Base-by-base conservation (phyloP, 345 rosid species). In the Lepidium africanum region DNA sequence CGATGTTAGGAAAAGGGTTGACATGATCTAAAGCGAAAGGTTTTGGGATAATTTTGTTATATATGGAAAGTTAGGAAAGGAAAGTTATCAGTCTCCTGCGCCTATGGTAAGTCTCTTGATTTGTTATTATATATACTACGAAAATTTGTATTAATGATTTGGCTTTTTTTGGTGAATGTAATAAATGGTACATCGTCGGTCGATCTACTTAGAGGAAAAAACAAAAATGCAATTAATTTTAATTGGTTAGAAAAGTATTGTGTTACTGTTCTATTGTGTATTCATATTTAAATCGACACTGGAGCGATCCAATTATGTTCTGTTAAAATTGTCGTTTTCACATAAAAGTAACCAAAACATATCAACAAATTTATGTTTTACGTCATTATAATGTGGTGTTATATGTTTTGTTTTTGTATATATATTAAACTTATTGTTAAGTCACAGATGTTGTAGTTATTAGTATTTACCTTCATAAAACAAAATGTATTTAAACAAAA, bases 181-280 rank as follows among this genome's bases (percentile, higher is more conserved):
- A 42, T 73, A 41, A 73, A 66, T 66, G 72, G 59, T 50, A 23
- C 59, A 13, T 59, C 32, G 77, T 66, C 67, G 77, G 77, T 66
- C 13, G 16, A 59, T 41, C 67, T 21, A 65, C 52, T 40, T 48
- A n/a, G 10, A 33, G 41, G 61, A 17, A 65, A 30, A 0, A 49
- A 16, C 15, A 49, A 66, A n/a, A 59, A 59, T 48, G 35, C 43
- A 39, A 58, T 8, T 47, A 50, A 9, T 6, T 59, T 58, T 16
- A 39, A 50, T 49, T 10, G 11, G 64, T 55, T 30, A 53, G 21
- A 30, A 32, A 11, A 2, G 15, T 13, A 10, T 11, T 33, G 43
- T 17, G 37, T 50, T 49, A 35, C n/a, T 49, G 3, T 48, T 63
- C n/a, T 49, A 1, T 63, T 63, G 66, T 15, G 42, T 5, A 30